Conservation (phyloP, 2,329 filamentous ascomycete species). For the Coniochaeta prunicola region DNA sequence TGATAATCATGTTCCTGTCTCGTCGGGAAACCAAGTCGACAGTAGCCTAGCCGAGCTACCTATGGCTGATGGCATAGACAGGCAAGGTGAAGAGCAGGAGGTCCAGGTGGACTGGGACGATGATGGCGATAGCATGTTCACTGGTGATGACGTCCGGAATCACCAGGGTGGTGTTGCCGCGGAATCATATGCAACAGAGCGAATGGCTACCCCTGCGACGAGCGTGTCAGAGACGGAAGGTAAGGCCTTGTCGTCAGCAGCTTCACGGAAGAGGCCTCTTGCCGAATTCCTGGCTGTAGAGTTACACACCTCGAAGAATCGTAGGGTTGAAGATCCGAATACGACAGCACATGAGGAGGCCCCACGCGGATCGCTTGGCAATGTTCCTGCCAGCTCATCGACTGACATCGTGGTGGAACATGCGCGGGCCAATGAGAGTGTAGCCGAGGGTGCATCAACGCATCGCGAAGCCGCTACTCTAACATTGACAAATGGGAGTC, state of each 20-base stretch:
- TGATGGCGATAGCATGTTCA: neutral
- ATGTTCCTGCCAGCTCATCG: neutral
- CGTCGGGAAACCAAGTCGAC: neutral
- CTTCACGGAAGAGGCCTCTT: neutral
- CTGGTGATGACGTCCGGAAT: neutral
- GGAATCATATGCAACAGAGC: neutral
- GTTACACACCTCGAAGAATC: neutral
- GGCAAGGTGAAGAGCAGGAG: neutral
- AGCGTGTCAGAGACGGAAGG: neutral
- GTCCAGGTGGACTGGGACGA: neutral
- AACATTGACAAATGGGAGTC: neutral
- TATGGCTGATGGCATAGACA: neutral
- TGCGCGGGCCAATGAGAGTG: neutral
- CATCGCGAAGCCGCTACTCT: neutral
- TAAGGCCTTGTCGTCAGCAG: neutral
- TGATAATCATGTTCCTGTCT: constrained; percentile 11
- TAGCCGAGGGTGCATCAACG: neutral
- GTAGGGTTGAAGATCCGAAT: neutral
- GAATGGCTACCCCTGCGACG: neutral
- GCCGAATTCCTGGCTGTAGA: neutral
- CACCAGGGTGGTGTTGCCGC: neutral
- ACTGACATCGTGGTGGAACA: neutral
- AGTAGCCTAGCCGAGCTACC: neutral
- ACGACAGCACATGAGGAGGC: neutral
- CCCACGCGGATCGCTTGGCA: neutral